Evolutionary conservation across 805 yeast genomes (phyloP).

Genomic region (Candida manassasensis): DNA sequence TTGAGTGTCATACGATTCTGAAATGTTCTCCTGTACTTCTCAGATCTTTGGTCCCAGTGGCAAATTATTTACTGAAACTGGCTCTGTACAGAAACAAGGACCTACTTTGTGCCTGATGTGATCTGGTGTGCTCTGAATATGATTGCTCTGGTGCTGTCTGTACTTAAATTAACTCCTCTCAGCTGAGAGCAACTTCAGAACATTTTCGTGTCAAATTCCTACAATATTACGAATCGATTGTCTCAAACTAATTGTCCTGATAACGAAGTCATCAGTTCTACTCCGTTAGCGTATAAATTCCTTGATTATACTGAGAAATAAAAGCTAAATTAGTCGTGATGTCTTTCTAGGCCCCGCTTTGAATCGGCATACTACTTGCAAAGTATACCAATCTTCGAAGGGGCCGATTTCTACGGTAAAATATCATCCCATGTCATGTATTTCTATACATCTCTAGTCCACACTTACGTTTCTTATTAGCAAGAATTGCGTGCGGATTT

Average conservation of each 20-base stretch:
- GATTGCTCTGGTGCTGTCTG: too few species aligned
- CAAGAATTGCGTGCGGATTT: not conserved
- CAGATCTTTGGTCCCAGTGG: too few species aligned
- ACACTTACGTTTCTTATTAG: not conserved
- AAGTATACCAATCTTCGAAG: slow-evolving; percentile 46
- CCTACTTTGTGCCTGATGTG: too few species aligned
- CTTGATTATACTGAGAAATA: slow-evolving; percentile 10
- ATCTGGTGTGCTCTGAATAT: too few species aligned
- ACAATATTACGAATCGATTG: too few species aligned
- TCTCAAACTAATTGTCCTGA: slow-evolving; percentile 29
- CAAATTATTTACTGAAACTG: too few species aligned
- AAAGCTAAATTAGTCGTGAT: slow-evolving; percentile 17
- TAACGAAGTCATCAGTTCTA: slow-evolving; percentile 18
- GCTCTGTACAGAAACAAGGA: too few species aligned
- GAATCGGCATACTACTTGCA: slow-evolving; percentile 41
- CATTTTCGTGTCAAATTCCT: too few species aligned
- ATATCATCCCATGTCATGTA: not conserved
- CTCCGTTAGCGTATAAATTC: slow-evolving; percentile 18
- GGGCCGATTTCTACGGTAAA: slow-evolving; percentile 16
- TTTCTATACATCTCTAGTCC: not conserved
- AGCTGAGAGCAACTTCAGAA: too few species aligned
- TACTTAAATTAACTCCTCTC: too few species aligned
- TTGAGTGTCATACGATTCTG: too few species aligned
- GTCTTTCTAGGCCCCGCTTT: slow-evolving; percentile 43
- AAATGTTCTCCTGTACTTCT: too few species aligned